These are phyloP conservation scores for Silene uniflora DNA, from an alignment of 148 eudicot genomes.

Conservation along the genomic window DNA sequence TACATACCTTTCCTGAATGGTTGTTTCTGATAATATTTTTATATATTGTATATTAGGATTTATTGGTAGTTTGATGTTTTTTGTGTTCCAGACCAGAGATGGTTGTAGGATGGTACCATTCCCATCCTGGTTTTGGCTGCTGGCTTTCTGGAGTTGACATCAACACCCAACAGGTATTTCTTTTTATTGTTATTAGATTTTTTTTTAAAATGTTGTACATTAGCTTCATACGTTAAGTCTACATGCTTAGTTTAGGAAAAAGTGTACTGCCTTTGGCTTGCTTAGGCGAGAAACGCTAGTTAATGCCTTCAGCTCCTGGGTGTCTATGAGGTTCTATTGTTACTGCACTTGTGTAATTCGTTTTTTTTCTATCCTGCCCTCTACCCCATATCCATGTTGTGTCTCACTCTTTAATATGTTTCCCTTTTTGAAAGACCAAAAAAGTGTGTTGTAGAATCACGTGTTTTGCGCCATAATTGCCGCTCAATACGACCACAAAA, in stretches of 20 bases:
- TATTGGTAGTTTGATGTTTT: conserved; percentile 1
- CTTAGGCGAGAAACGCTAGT: not conserved
- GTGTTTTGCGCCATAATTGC: too few species aligned
- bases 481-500: too few species aligned
- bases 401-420: not conserved
- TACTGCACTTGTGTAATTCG: too few species aligned
- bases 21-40: not conserved
- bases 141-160: conserved; percentile 96
- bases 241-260: not conserved
- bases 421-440: not conserved
- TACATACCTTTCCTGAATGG: not conserved
- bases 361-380: too few species aligned
- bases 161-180: conserved; percentile 72
- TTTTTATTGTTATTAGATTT: not conserved
- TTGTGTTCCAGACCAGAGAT: conserved; percentile 60
- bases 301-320: not conserved
- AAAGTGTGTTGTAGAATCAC: not conserved
- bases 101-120: conserved; percentile 91
- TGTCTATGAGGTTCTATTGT: not conserved
- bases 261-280: not conserved
- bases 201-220: not conserved
- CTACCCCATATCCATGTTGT: not conserved
- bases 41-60: too few species aligned
- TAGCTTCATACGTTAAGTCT: not conserved
- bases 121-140: conserved; percentile 94